Base-by-base conservation (phyloP, 495 filamentous ascomycete genomes). In the Geopyxis carbonaria region DNA sequence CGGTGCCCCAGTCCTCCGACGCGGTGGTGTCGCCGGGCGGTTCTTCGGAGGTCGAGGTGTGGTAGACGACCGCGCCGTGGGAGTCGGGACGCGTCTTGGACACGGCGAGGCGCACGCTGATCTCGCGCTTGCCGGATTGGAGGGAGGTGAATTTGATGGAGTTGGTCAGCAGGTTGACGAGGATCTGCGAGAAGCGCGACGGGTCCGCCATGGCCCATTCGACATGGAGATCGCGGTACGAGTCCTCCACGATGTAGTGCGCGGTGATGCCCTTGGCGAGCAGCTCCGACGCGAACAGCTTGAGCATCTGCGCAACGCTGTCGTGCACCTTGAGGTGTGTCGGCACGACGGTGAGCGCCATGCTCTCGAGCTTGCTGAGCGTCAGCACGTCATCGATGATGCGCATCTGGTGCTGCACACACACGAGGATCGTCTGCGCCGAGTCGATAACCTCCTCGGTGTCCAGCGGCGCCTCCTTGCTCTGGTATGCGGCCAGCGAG, bases 331-430 rank as follows among this genome's bases (percentile, higher is more conserved):
- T 67, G 1, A 75, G 68, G 34, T 69, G 69, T 21, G 71, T 68
- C 11, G 77, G 79, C 5, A 75, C 70, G 16, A 87, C 68, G 10
- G 73, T 64, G 2, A 87, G 59, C 44, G 83, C 60, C 11, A 72
- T 72, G 2, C 75, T 80, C 43, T 91, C 83, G n/a, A 92, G 64
- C 48, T 91, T 92, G 2, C 77, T 83, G 37, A 54, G 18, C 15
- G 50, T 54, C 30, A 87, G 61, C 4, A 87, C 73, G 45, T 85
- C 80, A 48, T 85, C 76, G 4, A 87, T 75, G 24, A 91, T 85
- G 10, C 79, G 68, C 57, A 79, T 82, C 55, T 86, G 79, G 51
- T 89, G 82, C 44, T 75, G 69, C 3, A 80, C 72, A 44, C 81
- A 89, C 10, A 75, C 64, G 15, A 70, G 63, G 45, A 91, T 86